These are phyloP conservation scores for Alternaria triticina DNA, from an alignment of 2,329 filamentous ascomycete species.

Conservation along the genomic window DNA sequence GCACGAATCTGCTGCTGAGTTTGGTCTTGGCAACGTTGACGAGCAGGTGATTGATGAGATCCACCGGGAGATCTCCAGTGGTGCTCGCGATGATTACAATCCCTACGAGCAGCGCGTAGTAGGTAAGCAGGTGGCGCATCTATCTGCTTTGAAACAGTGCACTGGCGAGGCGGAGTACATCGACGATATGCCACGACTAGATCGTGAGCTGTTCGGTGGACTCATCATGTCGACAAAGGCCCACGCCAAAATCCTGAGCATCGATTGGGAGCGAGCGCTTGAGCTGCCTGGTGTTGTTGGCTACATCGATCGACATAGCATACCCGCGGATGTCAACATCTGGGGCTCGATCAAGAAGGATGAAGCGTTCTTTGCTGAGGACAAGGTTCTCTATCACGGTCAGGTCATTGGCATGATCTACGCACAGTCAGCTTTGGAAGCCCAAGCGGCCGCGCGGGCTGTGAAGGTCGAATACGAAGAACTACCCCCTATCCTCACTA, in stretches of 20 bases:
- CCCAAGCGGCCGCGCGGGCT: constrained; percentile 78
- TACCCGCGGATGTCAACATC: constrained; percentile 81
- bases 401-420: constrained; percentile 91
- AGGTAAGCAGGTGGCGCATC: constrained; percentile 82
- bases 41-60: constrained; percentile 79
- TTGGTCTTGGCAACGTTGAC: constrained; percentile 66
- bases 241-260: constrained; percentile 80
- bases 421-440: constrained; percentile 76
- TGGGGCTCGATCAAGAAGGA: constrained; percentile 85
- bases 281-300: constrained; percentile 87
- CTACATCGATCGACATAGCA: constrained; percentile 80
- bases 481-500: constrained; percentile 83
- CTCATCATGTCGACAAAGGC: constrained; percentile 87
- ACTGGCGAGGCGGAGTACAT: constrained; percentile 95
- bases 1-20: constrained; percentile 76
- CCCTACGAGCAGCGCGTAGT: constrained; percentile 83
- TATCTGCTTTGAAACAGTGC: constrained; percentile 89
- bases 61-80: constrained; percentile 79
- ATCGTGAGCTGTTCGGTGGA: constrained; percentile 86
- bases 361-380: constrained; percentile 89
- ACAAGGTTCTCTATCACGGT: constrained; percentile 82
- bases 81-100: constrained; percentile 75
- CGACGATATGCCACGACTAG: constrained; percentile 84
- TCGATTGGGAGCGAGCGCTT: constrained; percentile 77
- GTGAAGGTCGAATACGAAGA: constrained; percentile 91